phyloP scores from a whole-genome alignment of 2,329 filamentous ascomycete genomes.

The Decorospora gaudefroyi region DNA sequence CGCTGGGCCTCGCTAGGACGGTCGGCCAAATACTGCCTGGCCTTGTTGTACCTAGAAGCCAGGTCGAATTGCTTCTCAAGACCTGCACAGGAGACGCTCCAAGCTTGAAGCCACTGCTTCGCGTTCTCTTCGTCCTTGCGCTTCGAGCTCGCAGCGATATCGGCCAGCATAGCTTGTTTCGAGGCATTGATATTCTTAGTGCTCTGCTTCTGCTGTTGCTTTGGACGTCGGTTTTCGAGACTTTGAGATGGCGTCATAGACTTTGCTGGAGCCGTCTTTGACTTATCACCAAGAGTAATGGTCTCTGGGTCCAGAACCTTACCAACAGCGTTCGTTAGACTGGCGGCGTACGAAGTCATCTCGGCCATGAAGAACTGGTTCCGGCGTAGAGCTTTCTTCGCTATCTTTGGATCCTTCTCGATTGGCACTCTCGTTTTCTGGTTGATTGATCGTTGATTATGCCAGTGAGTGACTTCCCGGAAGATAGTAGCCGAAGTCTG shows the following conservation, averaged over 20 bases:
- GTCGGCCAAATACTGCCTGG: conserved; percentile 54
- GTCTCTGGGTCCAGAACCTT: conserved; percentile 23
- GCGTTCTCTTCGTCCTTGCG: conserved; percentile 50
- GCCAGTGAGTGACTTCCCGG: conserved; percentile 63
- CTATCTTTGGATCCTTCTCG: conserved; percentile 42
- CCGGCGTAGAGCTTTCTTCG: conserved; percentile 28
- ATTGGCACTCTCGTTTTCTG: conserved; percentile 41
- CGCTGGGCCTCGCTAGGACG: conserved; percentile 49
- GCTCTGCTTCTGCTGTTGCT: conserved; percentile 32
- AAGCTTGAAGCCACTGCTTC: conserved; percentile 52
- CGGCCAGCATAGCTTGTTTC: conserved; percentile 53
- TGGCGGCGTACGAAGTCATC: conserved; percentile 22
- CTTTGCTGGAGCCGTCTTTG: conserved; percentile 17
- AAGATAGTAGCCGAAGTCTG: conserved; percentile 51
- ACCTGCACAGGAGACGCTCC: conserved; percentile 52
- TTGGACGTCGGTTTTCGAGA: conserved; percentile 24
- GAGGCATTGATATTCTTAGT: conserved; percentile 40
- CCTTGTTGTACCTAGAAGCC: conserved; percentile 55
- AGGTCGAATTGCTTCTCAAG: conserved; percentile 54
- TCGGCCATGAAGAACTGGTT: conserved; percentile 26
- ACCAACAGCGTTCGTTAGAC: conserved; percentile 22
- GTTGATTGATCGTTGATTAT: conserved; percentile 61
- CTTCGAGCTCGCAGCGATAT: conserved; percentile 50
- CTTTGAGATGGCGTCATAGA: conserved; percentile 15
- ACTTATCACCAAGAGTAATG: conserved; percentile 38